Evolutionary conservation across 1,284 basidiomycete species (phyloP), one percentile per base, ranked within the genome.

Genomic region (Clitocybe nebularis): DNA sequence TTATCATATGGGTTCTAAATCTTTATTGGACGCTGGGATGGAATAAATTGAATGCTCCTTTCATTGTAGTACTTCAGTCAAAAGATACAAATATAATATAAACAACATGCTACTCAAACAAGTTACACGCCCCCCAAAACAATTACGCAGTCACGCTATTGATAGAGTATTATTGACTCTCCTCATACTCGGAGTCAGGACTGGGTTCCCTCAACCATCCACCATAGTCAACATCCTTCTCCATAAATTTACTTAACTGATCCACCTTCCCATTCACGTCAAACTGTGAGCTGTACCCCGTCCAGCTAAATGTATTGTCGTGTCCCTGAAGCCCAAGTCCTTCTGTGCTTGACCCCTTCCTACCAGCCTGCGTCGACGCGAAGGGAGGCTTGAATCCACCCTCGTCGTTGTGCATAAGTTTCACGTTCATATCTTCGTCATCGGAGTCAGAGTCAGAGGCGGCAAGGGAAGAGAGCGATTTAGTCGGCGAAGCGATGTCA

Each of bases 281-380:
- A 30, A 62, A 55, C 38, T 63, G 62, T 2, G 63, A 63, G 29
- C 54, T 60, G 39, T 60, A 63, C 34, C 55, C 57, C 41, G 50
- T 45, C 55, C 53, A 58, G 11, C 50, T 44, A 6, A 45, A 29
- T n/a, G 40, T 42, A 2, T 33, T 47, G 24, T 29, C 29, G 32
- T 42, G 36, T 9, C 28, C 19, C 7, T 7, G 4, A 11, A 9
- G 6, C 7, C 29, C 29, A 6, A 32, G 10, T 7, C 29, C 29
- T n/a, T n/a, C n/a, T 14, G 10, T 16, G 29, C 29, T 29, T n/a
- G 10, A 21, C 9, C 34, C 30, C n/a, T 28, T 34, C 13, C 40
- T 44, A 29, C 24, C 38, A 16, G 48, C 52, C 45, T 65, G 62
- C 17, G 63, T 65, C 11, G 61, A 63, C 1, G 56, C 51, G 40